A percentile compares a stretch with the other conserved stretches of the same genome.
These are phyloP conservation scores for Cryptosporidium sp. DNA, from an alignment of 169 alveolate species.

Conservation along the genomic window DNA sequence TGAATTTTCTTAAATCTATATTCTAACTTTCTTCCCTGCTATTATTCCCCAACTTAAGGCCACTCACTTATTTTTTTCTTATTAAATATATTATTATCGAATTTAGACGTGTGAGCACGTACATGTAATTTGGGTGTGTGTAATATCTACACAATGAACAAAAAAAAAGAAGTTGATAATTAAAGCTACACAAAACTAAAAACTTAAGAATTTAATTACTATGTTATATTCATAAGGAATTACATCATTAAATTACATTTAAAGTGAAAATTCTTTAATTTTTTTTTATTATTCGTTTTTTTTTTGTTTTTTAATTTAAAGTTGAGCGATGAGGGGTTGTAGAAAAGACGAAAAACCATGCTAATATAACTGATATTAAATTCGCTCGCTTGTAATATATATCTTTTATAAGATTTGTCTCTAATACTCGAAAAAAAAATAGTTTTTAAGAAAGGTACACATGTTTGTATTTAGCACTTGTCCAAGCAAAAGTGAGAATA, in stretches of 20 bases:
- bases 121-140: constrained; percentile 57
- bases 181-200: not conserved
- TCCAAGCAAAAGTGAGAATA: not conserved
- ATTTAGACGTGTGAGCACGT: constrained; percentile 75
- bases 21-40: not conserved
- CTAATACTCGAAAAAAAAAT: constrained; percentile 20
- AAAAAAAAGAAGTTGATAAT: not conserved
- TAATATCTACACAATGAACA: not conserved
- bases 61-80: not conserved
- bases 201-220: not conserved
- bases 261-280: not conserved
- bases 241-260: not conserved
- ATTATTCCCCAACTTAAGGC: not conserved
- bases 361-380: not conserved
- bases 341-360: constrained; percentile 2
- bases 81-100: not conserved
- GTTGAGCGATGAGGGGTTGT: constrained; percentile 13
- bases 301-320: no score
- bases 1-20: not conserved
- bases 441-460: not conserved
- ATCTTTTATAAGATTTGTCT: constrained; percentile 16
- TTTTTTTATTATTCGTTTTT: no score
- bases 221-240: not conserved
- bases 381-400: constrained; percentile 14
- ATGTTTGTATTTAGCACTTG: not conserved